Percentiles rank a stretch among this genome's conserved stretches.
Conservation (phyloP, 495 filamentous ascomycete species). For the Cercophora scortea region DNA sequence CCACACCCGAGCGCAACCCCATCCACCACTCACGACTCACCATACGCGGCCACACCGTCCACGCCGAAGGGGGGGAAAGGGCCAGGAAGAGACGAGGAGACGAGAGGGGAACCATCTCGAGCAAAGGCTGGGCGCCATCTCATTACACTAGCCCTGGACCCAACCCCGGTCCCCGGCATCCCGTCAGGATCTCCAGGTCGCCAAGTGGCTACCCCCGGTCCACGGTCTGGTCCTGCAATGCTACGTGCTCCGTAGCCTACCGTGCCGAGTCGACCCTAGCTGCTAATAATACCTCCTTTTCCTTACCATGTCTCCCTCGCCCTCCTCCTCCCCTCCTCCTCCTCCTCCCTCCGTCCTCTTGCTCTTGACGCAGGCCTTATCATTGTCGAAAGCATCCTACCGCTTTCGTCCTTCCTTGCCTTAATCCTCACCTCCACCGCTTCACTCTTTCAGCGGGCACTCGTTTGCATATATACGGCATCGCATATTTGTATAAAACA, state of each 20-base stretch:
- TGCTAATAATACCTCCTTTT: slow-evolving; percentile 1
- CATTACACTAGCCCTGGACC: slow-evolving; percentile 5
- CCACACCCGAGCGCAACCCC: slow-evolving; percentile 15
- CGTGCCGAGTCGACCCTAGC: not conserved
- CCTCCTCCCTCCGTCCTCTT: slow-evolving; percentile 31
- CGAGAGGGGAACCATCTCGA: slow-evolving; percentile 4
- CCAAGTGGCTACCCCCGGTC: slow-evolving; percentile 13
- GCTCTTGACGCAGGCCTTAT: slow-evolving; percentile 38
- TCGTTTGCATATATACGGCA: slow-evolving; percentile 45
- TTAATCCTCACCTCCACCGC: slow-evolving; percentile 59
- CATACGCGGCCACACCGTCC: slow-evolving; percentile 8
- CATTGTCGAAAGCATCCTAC: slow-evolving; percentile 44
- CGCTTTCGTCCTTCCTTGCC: slow-evolving; percentile 40
- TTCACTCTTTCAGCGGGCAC: slow-evolving; percentile 97
- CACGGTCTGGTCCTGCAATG: slow-evolving; percentile 4
- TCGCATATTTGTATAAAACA: slow-evolving; percentile 20
- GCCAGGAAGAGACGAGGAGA: too few species aligned
- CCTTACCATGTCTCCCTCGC: not conserved
- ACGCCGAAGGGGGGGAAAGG: too few species aligned
- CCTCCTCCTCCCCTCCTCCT: slow-evolving; percentile 8
- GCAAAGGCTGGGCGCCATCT: not conserved
- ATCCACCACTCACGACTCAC: slow-evolving; percentile 15
- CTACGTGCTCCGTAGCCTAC: not conserved
- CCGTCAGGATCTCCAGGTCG: slow-evolving; percentile 12
- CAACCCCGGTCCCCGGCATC: slow-evolving; percentile 10